Evolutionary conservation across 2,329 filamentous ascomycete genomes (phyloP), one percentile per base, ranked within the genome.

Genomic region (Claviceps arundinis): DNA sequence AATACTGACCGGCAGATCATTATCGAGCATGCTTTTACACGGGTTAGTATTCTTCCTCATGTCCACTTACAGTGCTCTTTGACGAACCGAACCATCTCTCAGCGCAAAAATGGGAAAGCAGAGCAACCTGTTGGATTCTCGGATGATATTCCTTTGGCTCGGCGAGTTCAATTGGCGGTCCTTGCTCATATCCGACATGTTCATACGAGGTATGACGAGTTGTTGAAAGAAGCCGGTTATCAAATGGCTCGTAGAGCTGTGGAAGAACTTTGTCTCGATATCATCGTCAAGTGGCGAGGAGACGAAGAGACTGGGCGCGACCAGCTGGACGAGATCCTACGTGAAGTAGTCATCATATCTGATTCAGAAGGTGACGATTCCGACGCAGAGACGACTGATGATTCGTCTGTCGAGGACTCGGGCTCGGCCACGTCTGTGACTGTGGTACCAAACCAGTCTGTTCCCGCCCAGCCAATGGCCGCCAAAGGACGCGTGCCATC

Each of bases 281-380:
- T 80, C 50, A 76, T 85, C 64, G 76, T 84, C 71, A 84, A 84
- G 76, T 85, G 81, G 81, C 80, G 81, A 68, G 81, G 81, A 52
- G 81, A 85, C 58, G 81, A 85, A 63, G 81, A 85, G 62, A 84
- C 76, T 17, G 81, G 81, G 26, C 77, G 81, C 48, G 81, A 85
- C 59, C 78, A 84, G 62, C 72, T 84, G 16, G 81, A 84, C 54
- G 80, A 84, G 61, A 82, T 84, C 53, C 69, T 84, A 37, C 73
- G 78, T 49, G 81, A 85, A 64, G 78, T 84, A 11, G 78, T 84
- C 50, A 76, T 84, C 59, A 82, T 85, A 45, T 80, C 78, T n/a
- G 78, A 81, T 58, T 73, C 73, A 5, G 77, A 80, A 60, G 73
- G 70, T 42, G 72, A 71, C 3, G 68, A 69, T 4, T 67, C 63